Percentiles rank a stretch among this genome's conserved stretches.
Evolutionary conservation across 2,329 filamentous ascomycete genomes (phyloP).

Genomic region (Fusarium poae): DNA sequence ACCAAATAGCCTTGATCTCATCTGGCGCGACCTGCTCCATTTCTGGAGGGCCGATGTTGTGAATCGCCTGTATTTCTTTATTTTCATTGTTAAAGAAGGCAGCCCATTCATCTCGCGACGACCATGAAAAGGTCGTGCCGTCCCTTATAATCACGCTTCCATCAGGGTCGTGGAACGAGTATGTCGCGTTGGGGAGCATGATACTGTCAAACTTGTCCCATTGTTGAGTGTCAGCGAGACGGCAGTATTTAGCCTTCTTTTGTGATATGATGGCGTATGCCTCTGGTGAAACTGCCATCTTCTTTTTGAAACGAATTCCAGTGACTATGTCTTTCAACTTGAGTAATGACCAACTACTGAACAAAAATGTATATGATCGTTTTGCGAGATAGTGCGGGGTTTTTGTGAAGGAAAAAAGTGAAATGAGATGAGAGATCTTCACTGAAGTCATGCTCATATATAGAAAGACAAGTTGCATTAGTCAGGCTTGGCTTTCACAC

Average conservation of each 20-base stretch:
- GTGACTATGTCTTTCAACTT: not conserved
- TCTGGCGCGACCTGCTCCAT: slow-evolving; percentile 13
- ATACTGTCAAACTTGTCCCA: slow-evolving; percentile 26
- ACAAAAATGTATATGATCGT: rapidly evolving
- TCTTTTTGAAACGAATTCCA: rapidly evolving
- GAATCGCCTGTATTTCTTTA: slow-evolving; percentile 24
- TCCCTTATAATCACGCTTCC: not conserved
- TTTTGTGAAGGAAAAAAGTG: not conserved
- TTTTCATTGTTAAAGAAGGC: slow-evolving; percentile 21
- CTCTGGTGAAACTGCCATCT: slow-evolving; percentile 13
- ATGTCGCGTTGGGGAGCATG: slow-evolving; percentile 19
- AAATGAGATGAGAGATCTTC: not conserved
- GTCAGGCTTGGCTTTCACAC: not conserved
- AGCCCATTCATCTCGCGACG: not conserved
- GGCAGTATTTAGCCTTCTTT: slow-evolving; percentile 38
- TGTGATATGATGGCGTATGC: slow-evolving; percentile 11
- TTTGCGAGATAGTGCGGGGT: not conserved
- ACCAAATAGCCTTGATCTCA: slow-evolving; percentile 22
- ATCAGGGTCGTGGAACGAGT: slow-evolving; percentile 9
- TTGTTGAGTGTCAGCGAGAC: slow-evolving; percentile 23
- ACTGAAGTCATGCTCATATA: not conserved
- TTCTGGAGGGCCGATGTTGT: slow-evolving; percentile 15
- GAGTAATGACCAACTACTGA: rapidly evolving
- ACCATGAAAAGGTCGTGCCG: not conserved
- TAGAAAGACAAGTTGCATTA: not conserved